Evolutionary conservation across 2,329 filamentous ascomycete species (phyloP).

Genomic region (Chrysosphaeria jannelii): DNA sequence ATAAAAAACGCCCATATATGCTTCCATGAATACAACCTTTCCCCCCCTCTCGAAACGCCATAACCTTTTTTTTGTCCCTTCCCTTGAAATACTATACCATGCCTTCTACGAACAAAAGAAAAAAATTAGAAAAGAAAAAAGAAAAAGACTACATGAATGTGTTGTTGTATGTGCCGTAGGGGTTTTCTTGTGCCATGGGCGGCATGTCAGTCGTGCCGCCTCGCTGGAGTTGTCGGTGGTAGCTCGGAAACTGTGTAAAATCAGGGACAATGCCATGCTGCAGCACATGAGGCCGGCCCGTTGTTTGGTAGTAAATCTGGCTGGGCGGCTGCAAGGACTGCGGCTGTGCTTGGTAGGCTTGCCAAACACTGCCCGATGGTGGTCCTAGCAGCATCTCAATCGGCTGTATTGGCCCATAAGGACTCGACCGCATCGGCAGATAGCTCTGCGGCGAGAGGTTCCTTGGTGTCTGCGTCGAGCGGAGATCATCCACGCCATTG

Average conservation of each 20-base stretch:
- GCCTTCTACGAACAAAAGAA: background rate
- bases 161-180: background rate
- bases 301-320: slow-evolving; percentile 59
- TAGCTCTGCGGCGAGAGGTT: slow-evolving; percentile 70
- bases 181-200: background rate
- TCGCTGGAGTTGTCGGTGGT: slow-evolving; percentile 1
- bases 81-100: too few species aligned
- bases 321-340: slow-evolving; percentile 20
- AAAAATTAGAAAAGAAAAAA: background rate
- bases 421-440: slow-evolving; percentile 64
- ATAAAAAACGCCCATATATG: too few species aligned
- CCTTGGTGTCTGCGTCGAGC: slow-evolving; percentile 26
- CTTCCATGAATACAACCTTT: too few species aligned
- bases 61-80: too few species aligned
- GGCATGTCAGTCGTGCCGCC: slow-evolving; percentile 1
- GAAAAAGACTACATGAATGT: background rate
- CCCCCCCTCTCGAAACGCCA: too few species aligned
- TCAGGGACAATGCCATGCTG: slow-evolving; percentile 43
- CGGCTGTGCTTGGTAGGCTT: background rate
- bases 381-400: slow-evolving; percentile 65
- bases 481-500: slow-evolving; percentile 27
- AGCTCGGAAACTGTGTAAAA: slow-evolving; percentile 10
- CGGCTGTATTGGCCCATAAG: slow-evolving; percentile 69
- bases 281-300: slow-evolving; percentile 37
- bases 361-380: background rate